A percentile compares a stretch with the other conserved stretches of the same genome.
Evolutionary conservation across 768 basidiomycete species (phyloP).

Genomic region (Ramaria sp.): DNA sequence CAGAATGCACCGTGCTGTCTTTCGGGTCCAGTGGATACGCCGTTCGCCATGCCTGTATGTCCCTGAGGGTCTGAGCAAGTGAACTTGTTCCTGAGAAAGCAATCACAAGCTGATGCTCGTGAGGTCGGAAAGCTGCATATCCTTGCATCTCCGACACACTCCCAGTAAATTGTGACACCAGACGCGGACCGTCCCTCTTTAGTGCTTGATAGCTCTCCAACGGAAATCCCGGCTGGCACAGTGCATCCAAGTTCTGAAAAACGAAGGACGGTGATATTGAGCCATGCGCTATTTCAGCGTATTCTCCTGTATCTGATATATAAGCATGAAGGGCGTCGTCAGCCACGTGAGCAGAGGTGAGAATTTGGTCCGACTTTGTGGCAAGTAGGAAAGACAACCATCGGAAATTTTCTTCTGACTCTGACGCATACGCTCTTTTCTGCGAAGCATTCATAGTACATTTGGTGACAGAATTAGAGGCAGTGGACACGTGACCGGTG

Average conservation of each 20-base stretch:
- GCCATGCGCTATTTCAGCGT: constrained; percentile 43
- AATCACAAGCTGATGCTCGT: constrained; percentile 37
- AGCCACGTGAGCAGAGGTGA: constrained; percentile 32
- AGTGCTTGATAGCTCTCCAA: constrained; percentile 35
- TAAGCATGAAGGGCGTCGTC: constrained; percentile 26
- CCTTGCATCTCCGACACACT: constrained; percentile 34
- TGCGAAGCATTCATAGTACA: neutral
- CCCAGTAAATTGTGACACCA: constrained; percentile 32
- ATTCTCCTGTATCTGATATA: constrained; percentile 42
- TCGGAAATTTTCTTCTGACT: constrained; percentile 46
- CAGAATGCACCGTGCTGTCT: constrained; percentile 34
- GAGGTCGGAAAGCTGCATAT: constrained; percentile 35
- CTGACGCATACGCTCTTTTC: constrained; percentile 29
- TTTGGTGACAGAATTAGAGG: neutral
- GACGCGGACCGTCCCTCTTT: constrained; percentile 12
- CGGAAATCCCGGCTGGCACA: constrained; percentile 35
- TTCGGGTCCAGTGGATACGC: constrained; percentile 22
- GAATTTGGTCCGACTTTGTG: constrained; percentile 31
- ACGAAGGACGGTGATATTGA: constrained; percentile 31
- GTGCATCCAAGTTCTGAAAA: constrained; percentile 27
- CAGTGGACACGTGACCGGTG: too few species aligned
- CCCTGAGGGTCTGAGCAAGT: constrained; percentile 34
- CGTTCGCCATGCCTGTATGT: constrained; percentile 31
- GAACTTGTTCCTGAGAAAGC: constrained; percentile 41
- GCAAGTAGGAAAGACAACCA: constrained; percentile 40